Conservation (phyloP, 2,329 filamentous ascomycete genomes). For the Xylariaceae sp. region DNA sequence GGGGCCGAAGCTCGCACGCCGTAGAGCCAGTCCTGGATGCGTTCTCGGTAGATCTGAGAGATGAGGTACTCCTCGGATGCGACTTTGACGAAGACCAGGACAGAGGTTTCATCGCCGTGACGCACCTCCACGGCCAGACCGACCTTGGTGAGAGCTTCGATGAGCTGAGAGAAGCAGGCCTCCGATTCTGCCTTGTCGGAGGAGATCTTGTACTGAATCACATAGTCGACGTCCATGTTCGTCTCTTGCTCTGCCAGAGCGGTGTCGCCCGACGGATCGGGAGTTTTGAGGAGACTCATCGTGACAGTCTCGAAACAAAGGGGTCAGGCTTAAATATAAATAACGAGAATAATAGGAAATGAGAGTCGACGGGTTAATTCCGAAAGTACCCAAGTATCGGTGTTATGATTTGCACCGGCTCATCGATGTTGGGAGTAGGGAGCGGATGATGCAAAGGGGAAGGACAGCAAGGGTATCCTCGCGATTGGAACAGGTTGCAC, state of each 20-base stretch:
- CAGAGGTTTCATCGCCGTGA: conserved; percentile 65
- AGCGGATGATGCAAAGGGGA: background rate
- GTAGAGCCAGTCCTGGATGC: conserved; percentile 90
- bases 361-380: background rate
- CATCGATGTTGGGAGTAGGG: background rate
- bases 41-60: conserved; percentile 76
- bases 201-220: conserved; percentile 72
- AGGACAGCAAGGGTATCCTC: background rate
- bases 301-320: background rate
- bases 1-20: conserved; percentile 77
- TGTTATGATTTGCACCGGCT: too few relatives aligned
- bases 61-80: conserved; percentile 69
- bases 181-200: conserved; percentile 62
- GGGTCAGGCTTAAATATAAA: too few relatives aligned
- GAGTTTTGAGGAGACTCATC: conserved; percentile 28
- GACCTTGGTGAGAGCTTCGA: conserved; percentile 67
- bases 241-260: conserved; percentile 27
- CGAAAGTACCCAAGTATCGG: too few relatives aligned
- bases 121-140: conserved; percentile 88
- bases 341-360: background rate
- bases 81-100: conserved; percentile 79
- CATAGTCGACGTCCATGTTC: conserved; percentile 70
- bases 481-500: background rate
- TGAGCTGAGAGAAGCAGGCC: conserved; percentile 70
- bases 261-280: conserved; percentile 27